Base-by-base conservation (phyloP, 1,284 basidiomycete genomes). In the Schizophyllum amplum region DNA sequence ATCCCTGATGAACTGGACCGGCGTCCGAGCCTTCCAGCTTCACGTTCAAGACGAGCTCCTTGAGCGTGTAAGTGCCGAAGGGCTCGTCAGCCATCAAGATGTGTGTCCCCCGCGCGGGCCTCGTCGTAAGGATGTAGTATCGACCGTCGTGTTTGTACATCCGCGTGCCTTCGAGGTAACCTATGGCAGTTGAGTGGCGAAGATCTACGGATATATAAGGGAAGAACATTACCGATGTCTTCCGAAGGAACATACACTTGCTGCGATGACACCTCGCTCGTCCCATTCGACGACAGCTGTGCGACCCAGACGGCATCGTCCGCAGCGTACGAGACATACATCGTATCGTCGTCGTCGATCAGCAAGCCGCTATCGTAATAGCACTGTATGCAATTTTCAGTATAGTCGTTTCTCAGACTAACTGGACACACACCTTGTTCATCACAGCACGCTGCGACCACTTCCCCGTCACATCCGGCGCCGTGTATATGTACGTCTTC, bases 281-380 rank as follows among this genome's bases (percentile, higher is more conserved):
- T 59, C 17, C 57, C 59, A 47, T 63, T 60, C 5, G 57, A 47
- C 20, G 61, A 59, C 23, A 65, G 60, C 53, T 65, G 55, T 11
- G 64, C 61, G 4, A 65, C 63, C 26, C 52, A 56, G 55, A 60
- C 55, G 7, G 54, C 21, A n/a, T 50, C 53, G 33, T 55, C 60
- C 6, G 33, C 22, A 17, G 51, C 60, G 47, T 61, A 65, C n/a
- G 63, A 57, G 42, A 65, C 60, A 47, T 65, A 65, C 51, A 63
- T 59, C 22, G 60, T 63, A 24, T 59, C 64, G 55, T 63, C 58
- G 52, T 64, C 63, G 52, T 65, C 64, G 4, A 65, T 58, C 24
- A 65, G 55, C 5, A 62, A 27, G 22, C 63, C 63, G 5, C 59
- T 48, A 53, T 65, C 64, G 49, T 65, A 64, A 25, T 61, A 64